phyloP scores from a whole-genome alignment of 2,329 filamentous ascomycete species.

The Ascochyta lentis region DNA sequence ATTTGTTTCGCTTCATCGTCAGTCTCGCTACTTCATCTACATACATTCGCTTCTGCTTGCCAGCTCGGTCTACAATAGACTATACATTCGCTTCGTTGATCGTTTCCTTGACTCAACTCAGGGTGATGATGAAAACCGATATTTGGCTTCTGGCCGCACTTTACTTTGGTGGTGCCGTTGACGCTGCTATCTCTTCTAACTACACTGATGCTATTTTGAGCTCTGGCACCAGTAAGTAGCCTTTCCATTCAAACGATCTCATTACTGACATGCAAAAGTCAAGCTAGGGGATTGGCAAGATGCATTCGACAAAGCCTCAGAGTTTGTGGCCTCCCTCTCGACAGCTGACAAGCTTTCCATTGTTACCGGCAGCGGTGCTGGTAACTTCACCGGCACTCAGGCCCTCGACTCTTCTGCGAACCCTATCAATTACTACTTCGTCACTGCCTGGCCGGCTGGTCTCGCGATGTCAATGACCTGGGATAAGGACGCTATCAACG shows the following conservation, averaged over 20 bases:
- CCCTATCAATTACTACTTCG: conserved; percentile 22
- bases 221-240: conserved; percentile 10
- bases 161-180: conserved; percentile 11
- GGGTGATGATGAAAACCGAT: conserved; percentile 7
- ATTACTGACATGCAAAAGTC: conserved; percentile 2
- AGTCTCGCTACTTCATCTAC: neutral
- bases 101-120: neutral
- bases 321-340: conserved; percentile 46
- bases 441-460: conserved; percentile 37
- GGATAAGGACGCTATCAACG: conserved; percentile 24
- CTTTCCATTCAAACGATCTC: too few relatives aligned
- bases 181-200: conserved; percentile 12
- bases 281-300: conserved; percentile 24
- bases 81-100: conserved; percentile 1
- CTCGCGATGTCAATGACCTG: conserved; percentile 35
- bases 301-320: conserved; percentile 41
- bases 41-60: conserved; percentile 3
- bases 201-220: conserved; percentile 12
- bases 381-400: conserved; percentile 14
- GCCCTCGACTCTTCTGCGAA: conserved; percentile 16
- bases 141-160: conserved; percentile 15
- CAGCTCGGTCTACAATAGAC: neutral
- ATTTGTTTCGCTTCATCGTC: neutral
- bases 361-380: conserved; percentile 27
- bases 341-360: conserved; percentile 50